Conservation (phyloP, 2,329 filamentous ascomycete genomes). For the Dendrostoma leiphaemia region DNA sequence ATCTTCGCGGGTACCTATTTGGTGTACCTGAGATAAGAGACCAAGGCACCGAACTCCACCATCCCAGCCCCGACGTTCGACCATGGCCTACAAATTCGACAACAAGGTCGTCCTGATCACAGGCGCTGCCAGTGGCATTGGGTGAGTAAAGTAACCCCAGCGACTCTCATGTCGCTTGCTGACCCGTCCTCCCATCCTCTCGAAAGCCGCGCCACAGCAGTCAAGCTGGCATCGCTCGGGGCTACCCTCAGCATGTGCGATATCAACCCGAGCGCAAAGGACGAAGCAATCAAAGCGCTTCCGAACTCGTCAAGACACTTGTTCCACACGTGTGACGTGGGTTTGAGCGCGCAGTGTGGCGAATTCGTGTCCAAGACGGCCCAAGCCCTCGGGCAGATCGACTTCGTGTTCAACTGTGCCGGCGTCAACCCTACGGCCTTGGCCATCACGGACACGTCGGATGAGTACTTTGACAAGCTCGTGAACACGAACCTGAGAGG, state of each 20-base stretch:
- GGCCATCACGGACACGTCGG: conserved; percentile 36
- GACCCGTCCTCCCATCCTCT: background rate
- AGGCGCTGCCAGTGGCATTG: conserved; percentile 25
- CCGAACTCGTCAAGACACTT: background rate
- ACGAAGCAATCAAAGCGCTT: conserved; percentile 8
- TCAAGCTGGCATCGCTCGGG: conserved; percentile 26
- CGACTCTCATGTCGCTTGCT: too few species aligned
- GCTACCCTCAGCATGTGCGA: conserved; percentile 27
- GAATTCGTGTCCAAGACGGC: conserved; percentile 24
- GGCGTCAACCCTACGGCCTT: conserved; percentile 46
- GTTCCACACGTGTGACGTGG: conserved; percentile 27
- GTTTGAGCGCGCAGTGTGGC: conserved; percentile 23
- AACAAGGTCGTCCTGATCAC: conserved; percentile 21
- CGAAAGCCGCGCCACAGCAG: conserved; percentile 21
- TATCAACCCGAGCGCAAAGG: conserved; percentile 25
- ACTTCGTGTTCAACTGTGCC: conserved; percentile 40
- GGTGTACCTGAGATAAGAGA: too few species aligned
- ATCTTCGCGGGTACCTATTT: too few species aligned
- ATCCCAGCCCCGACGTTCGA: too few species aligned
- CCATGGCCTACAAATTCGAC: conserved; percentile 2
- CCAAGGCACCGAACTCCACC: too few species aligned
- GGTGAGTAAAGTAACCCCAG: background rate
- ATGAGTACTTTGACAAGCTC: conserved; percentile 46
- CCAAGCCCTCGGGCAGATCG: conserved; percentile 25
- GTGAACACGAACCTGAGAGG: conserved; percentile 44